Evolutionary conservation across 2,329 filamentous ascomycete genomes (phyloP), one percentile per base, ranked within the genome.

Genomic region (Shiraia sp.): DNA sequence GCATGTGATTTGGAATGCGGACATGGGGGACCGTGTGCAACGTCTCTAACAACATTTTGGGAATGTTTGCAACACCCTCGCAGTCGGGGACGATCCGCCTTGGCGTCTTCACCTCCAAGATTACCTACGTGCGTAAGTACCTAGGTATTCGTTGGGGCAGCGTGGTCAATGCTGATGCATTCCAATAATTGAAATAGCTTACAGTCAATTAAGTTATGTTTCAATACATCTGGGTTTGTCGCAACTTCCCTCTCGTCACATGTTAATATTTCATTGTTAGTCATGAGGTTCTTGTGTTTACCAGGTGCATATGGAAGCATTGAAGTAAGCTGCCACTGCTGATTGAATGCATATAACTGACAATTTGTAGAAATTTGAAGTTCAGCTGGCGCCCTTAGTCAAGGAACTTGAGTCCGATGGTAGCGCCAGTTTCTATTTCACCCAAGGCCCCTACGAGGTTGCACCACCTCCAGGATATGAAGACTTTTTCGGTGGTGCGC

Each of bases 401-500:
- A 58, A 61, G 27, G 51, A 63, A 25, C 34, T 63, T 13, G 53
- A 61, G 28, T 42, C 39, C 7, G 59, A 63, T 23, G 30, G 45
- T 12, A 55, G 37, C 4, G 54, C 50, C 6, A 41, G 38, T 8
- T 61, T 63, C 29, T 46, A 57, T 39, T 61, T 61, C 36, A 42
- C 55, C n/a, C 57, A 62, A 32, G 59, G 59, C 10, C 55, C 49
- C 1, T 55, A 59, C 30, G 52, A 62, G 36, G 59, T 55, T 4
- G 36, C 32, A 10, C 53, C 59, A 1, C 59, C 59, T 4, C 37
- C 42, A 26, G 59, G 59, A 2, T 62, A 57, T 25, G 59, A 62
- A 35, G 59, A 62, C 8, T 62, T 61, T 26, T 62, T 60, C 40
- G 59, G 59, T 3, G 59, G 59, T 7, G 44, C 57, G 3, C 59